Evolutionary conservation across 148 eudicot species (phyloP), one percentile per base, ranked within the genome.

Genomic region (Rhododendron williamsianum): DNA sequence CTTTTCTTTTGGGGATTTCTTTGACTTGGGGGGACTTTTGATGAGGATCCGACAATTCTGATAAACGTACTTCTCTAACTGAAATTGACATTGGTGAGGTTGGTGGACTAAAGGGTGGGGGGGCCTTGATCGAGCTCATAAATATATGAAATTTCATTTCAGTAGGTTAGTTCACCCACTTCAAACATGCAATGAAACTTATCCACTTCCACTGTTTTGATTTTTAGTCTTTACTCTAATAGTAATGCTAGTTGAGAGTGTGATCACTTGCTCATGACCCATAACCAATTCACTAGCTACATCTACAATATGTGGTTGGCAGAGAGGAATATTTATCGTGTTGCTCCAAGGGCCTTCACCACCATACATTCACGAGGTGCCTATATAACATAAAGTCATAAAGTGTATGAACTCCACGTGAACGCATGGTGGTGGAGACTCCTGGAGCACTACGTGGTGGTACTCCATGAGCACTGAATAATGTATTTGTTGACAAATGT

Each of bases 61-160:
- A 77, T 89, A 88, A 86, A 72, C 86, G 25, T 30, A 86, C 86
- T 88, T 81, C 85, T 74, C 90, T 76, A 89, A 86, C 88, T 83
- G 79, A 84, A 83, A 48, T 6, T 74, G 85, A 76, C 90, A 88
- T 86, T 86, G 85, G 88, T 89, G 86, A 83, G 90, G 88, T 88
- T 86, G 88, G 86, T 86, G 84, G 19, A 38, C 52, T 21, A 27
- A 30, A 15, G 63, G 2, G 74, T 30, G 35, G 1, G 1, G 19
- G 73, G 76, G 76, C 38, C 30, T 71, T 71, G 41, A 33, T 33
- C 35, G 35, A 5, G 76, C 19, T 71, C 38, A 54, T 19, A 8
- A 23, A 2, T 23, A 67, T 10, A 67, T 9, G 11, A 3, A 9
- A 67, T 2, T 0, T 63, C 72, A n/a, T 12, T 71, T 30, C 0